phyloP scores from a whole-genome alignment of 163 green algal genomes.

The Scenedesmus sp. region DNA sequence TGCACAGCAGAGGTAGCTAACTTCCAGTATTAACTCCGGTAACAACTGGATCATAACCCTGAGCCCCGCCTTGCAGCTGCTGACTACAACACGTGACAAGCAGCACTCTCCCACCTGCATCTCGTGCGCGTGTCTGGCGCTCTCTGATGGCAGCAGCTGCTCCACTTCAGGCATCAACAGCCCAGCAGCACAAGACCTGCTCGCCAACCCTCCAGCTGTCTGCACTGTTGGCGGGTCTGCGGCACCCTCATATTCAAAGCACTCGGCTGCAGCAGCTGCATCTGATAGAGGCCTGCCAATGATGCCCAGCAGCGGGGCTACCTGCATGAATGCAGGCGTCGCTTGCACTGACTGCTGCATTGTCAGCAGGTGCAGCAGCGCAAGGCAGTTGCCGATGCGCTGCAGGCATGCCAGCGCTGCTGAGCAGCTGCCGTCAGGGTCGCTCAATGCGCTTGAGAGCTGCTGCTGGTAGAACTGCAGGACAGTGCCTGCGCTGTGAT shows the following conservation, averaged over 20 bases:
- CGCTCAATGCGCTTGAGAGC: neutral
- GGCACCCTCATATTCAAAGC: conserved; percentile 16
- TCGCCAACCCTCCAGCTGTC: neutral
- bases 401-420: conserved; percentile 30
- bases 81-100: too few relatives aligned
- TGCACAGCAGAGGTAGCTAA: too few relatives aligned
- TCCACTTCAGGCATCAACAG: conserved; percentile 42
- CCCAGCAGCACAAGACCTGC: conserved; percentile 12
- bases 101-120: conserved; percentile 13
- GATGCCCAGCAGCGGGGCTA: conserved; percentile 39
- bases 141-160: neutral
- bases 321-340: conserved; percentile 42
- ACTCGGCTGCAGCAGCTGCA: conserved; percentile 44
- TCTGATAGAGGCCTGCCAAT: conserved; percentile 9
- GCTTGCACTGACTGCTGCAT: conserved; percentile 35
- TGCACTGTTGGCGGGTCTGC: neutral
- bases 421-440: conserved; percentile 7
- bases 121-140: conserved; percentile 2
- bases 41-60: too few relatives aligned
- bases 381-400: conserved; percentile 50
- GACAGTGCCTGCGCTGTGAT: conserved; percentile 13
- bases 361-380: conserved; percentile 31
- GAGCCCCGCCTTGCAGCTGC: too few relatives aligned
- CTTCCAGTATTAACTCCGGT: too few relatives aligned
- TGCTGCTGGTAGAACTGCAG: conserved; percentile 39